Percentiles rank a stretch among this genome's conserved stretches.
phyloP scores from a whole-genome alignment of 257 asterid genomes.

The Haberlea rhodopensis region DNA sequence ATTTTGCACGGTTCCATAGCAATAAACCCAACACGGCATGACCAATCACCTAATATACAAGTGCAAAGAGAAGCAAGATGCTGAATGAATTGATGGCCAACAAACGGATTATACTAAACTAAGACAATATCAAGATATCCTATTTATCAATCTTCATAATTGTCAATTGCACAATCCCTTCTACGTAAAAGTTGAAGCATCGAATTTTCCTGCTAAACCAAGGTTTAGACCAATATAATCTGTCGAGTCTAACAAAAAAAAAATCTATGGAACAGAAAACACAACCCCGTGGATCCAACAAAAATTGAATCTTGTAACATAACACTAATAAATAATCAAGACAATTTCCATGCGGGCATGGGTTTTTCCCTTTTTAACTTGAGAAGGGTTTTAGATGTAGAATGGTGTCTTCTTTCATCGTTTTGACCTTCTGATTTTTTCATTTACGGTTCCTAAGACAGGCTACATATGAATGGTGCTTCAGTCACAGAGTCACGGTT shows the following conservation, averaged over 20 bases:
- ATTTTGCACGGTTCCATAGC: conserved; percentile 75
- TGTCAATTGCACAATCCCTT: neutral
- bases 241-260: too few relatives aligned
- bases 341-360: too few relatives aligned
- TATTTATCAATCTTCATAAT: neutral
- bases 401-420: too few relatives aligned
- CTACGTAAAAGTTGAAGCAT: neutral
- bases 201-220: neutral
- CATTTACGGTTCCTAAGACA: neutral
- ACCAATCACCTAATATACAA: conserved; percentile 51
- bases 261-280: too few relatives aligned
- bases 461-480: neutral
- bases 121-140: neutral
- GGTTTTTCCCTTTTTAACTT: neutral
- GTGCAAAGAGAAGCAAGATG: conserved; percentile 11
- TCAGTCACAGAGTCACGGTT: neutral
- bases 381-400: neutral
- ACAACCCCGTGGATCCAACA: too few relatives aligned
- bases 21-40: conserved; percentile 59
- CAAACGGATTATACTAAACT: neutral
- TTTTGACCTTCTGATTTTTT: neutral
- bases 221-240: too few relatives aligned
- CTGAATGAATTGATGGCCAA: neutral
- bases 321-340: too few relatives aligned
- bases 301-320: too few relatives aligned